Percentiles rank a stretch among this genome's conserved stretches.
Evolutionary conservation across 306 rosid species (phyloP).

Genomic region (Ceratonia siliqua): DNA sequence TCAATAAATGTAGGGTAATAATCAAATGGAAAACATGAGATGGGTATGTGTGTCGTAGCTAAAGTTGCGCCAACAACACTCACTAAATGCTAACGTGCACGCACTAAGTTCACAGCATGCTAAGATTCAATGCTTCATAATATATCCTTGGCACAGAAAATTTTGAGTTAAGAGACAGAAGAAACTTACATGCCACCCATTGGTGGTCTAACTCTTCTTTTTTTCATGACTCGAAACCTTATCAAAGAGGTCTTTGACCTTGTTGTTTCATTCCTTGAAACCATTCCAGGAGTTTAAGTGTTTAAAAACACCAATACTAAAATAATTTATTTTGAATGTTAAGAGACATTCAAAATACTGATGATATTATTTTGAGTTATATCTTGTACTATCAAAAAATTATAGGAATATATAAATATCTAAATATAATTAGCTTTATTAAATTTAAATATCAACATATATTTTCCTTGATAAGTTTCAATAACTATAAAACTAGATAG

Average conservation of each 20-base stretch:
- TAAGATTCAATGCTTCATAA: constrained; percentile 54
- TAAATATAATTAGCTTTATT: no score
- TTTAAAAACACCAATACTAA: no score
- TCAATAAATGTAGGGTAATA: constrained; percentile 44
- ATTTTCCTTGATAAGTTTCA: no score
- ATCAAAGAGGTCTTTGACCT: not conserved
- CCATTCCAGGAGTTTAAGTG: constrained; percentile 17
- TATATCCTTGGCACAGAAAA: constrained; percentile 53
- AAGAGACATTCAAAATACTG: no score
- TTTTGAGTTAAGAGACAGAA: constrained; percentile 31
- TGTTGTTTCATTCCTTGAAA: not conserved
- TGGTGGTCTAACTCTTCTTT: constrained; percentile 12
- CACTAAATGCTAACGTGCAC: constrained; percentile 59
- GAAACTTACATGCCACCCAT: constrained; percentile 24
- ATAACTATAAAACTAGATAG: no score
- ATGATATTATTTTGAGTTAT: no score
- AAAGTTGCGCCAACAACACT: constrained; percentile 56
- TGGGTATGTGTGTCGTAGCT: constrained; percentile 52
- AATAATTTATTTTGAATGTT: no score
- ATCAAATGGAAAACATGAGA: constrained; percentile 41
- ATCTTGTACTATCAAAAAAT: no score
- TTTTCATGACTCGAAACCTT: constrained; percentile 21
- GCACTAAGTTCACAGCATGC: constrained; percentile 62
- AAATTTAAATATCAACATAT: no score
- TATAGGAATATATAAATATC: no score